Base-by-base conservation (phyloP, 768 basidiomycete genomes). In the Roridomyces roridus region DNA sequence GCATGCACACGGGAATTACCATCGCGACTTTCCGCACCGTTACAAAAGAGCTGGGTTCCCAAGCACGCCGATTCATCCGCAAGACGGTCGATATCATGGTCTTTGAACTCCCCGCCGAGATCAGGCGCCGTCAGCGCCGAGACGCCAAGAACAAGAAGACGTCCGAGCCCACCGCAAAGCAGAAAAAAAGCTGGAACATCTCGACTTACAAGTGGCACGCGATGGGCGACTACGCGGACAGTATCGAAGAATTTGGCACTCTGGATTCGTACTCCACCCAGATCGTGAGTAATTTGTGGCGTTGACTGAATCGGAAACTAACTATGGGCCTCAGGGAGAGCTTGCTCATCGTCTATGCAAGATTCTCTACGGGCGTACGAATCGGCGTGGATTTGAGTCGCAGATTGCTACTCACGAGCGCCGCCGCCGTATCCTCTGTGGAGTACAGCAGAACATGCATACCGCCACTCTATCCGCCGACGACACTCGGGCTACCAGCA, bases 331-430 rank as follows among this genome's bases (percentile, higher is more conserved):
- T 4, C 40, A 76, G 74, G 67, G 70, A 0, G 74, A 78, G 46
- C 65, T 67, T 0, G 63, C 74, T 39, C 77, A 77, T 45, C 54
- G 55, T 0, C 46, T 44, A 0, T 62, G 69, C 15, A 77, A 78
- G 56, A 44, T 34, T 0, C 67, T 69, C 37, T 77, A 72, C 26
- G 28, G 51, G 0, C 41, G 58, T 0, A 69, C 67, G 1, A 72
- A 70, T 51, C 72, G 72, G 46, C 66, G 56, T 12, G 45, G 64
- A 1, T 49, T 51, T 15, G 56, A 29, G 0, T 9, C 8, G 0
- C 66, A 68, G 6, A 74, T 75, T 17, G 66, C 66, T 0, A 55
- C 7, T 2, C 35, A 28, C 10, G 45, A 51, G 34, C 44, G 48
- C n/a, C 21, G 34, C 20, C 40, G 26, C 5, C 47, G 53, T 2